These are phyloP conservation scores for Ascoidea rubescens DNA, from an alignment of 805 yeast genomes.

Conservation along the genomic window DNA sequence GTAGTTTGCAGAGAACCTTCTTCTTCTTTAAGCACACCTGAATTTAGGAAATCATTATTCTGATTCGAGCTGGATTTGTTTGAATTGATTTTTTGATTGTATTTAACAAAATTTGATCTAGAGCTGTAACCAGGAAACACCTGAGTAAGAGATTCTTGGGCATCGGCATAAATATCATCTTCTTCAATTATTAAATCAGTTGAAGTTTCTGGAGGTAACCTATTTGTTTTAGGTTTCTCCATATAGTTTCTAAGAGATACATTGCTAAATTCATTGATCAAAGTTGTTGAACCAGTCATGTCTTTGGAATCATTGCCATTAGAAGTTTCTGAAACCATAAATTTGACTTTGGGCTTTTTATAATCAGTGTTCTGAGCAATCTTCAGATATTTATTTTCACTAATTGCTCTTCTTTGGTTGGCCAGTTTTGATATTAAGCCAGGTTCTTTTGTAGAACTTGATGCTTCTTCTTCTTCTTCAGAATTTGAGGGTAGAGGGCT, in stretches of 20 bases:
- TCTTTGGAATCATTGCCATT: neutral
- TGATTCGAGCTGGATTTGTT: neutral
- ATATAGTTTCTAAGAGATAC: too few relatives aligned
- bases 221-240: too few relatives aligned
- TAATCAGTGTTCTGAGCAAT: too few relatives aligned
- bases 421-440: neutral
- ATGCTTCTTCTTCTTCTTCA: neutral
- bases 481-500: neutral
- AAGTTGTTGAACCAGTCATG: neutral
- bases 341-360: neutral
- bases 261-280: too few relatives aligned
- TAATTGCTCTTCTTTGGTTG: conserved; percentile 1
- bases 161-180: neutral
- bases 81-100: neutral
- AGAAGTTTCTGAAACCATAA: neutral
- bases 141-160: neutral
- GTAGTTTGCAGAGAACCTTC: neutral
- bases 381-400: neutral
- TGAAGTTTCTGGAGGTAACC: neutral
- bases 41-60: neutral
- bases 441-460: neutral
- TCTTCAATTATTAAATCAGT: neutral
- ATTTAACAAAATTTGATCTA: too few relatives aligned
- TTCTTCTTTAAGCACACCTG: neutral
- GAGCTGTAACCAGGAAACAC: too few relatives aligned